Percentiles rank a stretch among this genome's conserved stretches.
Evolutionary conservation across 257 asterid species (phyloP).

Genomic region (Penstemon davidsonii): DNA sequence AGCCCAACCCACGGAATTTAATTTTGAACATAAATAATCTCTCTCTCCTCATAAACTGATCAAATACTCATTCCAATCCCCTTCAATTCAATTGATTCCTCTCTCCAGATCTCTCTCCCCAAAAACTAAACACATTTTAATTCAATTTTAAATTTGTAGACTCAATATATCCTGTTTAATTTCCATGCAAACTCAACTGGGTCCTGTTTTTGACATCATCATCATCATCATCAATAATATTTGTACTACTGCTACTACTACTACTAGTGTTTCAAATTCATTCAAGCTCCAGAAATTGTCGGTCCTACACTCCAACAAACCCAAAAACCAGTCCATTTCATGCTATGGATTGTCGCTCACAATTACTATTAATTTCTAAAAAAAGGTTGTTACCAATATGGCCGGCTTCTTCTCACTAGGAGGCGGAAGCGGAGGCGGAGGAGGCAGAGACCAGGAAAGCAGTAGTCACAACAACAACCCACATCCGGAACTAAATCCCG

Average conservation of each 20-base stretch:
- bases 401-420: slow-evolving; percentile 91
- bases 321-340: too few relatives aligned
- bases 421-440: slow-evolving; percentile 34
- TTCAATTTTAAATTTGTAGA: too few relatives aligned
- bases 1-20: slow-evolving; percentile 51
- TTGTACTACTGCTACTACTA: too few relatives aligned
- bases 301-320: too few relatives aligned
- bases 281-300: too few relatives aligned
- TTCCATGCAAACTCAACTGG: slow-evolving; percentile 31
- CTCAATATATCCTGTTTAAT: too few relatives aligned
- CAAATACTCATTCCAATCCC: not conserved
- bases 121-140: not conserved
- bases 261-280: too few relatives aligned
- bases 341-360: slow-evolving; percentile 53
- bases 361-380: slow-evolving; percentile 24
- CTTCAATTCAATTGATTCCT: slow-evolving; percentile 10
- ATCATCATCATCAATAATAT: too few relatives aligned
- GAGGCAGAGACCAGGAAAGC: not conserved
- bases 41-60: not conserved
- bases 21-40: slow-evolving; percentile 28
- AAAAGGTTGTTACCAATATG: slow-evolving; percentile 38
- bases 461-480: slow-evolving; percentile 31
- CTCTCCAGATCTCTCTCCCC: slow-evolving; percentile 5
- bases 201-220: too few relatives aligned
- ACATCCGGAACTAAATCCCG: slow-evolving; percentile 30